These are phyloP conservation scores for Trametes elegans DNA, from an alignment of 768 basidiomycete genomes.

Conservation along the genomic window DNA sequence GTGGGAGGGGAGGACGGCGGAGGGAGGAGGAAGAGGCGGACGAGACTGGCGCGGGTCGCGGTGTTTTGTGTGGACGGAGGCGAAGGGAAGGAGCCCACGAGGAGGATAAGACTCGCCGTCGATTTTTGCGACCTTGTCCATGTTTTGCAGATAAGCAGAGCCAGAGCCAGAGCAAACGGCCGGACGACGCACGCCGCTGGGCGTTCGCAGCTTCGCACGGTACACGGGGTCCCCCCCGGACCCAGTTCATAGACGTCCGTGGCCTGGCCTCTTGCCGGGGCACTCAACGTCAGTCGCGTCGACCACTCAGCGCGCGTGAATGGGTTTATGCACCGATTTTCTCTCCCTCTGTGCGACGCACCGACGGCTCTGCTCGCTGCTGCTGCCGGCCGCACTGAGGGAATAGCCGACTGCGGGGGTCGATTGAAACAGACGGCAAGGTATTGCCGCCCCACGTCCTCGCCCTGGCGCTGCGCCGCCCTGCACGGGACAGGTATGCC, in stretches of 20 bases:
- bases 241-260: neutral
- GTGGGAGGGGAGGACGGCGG: neutral
- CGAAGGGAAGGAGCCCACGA: conserved; percentile 16
- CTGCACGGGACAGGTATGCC: neutral
- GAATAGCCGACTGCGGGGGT: neutral
- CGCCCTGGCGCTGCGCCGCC: neutral
- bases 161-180: neutral
- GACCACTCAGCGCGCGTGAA: neutral
- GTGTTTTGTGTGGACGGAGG: conserved; percentile 12
- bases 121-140: neutral
- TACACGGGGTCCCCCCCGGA: conserved; percentile 8
- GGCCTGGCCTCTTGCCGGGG: conserved; percentile 4
- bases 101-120: conserved; percentile 7
- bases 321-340: neutral
- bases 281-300: conserved; percentile 15
- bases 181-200: neutral
- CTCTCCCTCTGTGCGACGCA: neutral
- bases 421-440: neutral
- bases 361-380: conserved; percentile 5
- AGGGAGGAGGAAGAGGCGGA: neutral
- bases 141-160: conserved; percentile 5
- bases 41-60: neutral
- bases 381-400: neutral
- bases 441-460: neutral
- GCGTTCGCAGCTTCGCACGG: neutral